Base-by-base conservation (phyloP, 2,329 filamentous ascomycete species). In the Rhexocercosporidium sp. region DNA sequence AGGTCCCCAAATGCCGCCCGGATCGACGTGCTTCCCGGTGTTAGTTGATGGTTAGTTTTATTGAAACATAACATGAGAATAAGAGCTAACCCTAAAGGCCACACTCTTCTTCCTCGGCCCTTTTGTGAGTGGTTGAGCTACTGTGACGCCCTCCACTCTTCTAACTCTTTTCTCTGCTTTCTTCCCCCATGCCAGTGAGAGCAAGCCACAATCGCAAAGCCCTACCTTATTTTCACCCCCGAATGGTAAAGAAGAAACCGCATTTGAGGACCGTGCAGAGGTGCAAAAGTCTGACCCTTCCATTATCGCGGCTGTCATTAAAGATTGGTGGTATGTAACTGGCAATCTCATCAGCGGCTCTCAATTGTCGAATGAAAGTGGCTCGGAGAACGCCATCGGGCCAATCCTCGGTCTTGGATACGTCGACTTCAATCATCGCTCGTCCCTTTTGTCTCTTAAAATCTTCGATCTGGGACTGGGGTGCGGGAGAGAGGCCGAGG, bases 221-320 rank as follows among this genome's bases (percentile, higher is more conserved):
- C 69, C 62, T 71, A 71, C 69, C 66, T 71, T 69, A 71, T 69
- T 71, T 67, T 71, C 67, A 71, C 66, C 62, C 62, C 69, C 41
- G 29, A 29, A 60, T 11, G 22, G 22, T 29, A 6, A 39, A 14
- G 5, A 29, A 57, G 34, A 46, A 60, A 12, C 51, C n/a, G 16
- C 39, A 20, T 20, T 60, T 20, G 39, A 8, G 57, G 57, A 47
- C 37, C 39, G 57, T 44, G 57, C 57, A n/a, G 18, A 34, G 29
- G n/a, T n/a, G n/a, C n/a, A 34, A 22, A 25, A 18, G 27, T 25
- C 25, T 18, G 22, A 34, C 51, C 53, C n/a, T n/a, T 57, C 53
- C 53, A 46, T 60, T 46, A 60, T 47, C 37, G 39, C 39, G 39
- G 37, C 41, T 60, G 41, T 46, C 12, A 46, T 60, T 20, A 20